phyloP scores from a whole-genome alignment of 768 basidiomycete species.

The Cyathus striatus region DNA sequence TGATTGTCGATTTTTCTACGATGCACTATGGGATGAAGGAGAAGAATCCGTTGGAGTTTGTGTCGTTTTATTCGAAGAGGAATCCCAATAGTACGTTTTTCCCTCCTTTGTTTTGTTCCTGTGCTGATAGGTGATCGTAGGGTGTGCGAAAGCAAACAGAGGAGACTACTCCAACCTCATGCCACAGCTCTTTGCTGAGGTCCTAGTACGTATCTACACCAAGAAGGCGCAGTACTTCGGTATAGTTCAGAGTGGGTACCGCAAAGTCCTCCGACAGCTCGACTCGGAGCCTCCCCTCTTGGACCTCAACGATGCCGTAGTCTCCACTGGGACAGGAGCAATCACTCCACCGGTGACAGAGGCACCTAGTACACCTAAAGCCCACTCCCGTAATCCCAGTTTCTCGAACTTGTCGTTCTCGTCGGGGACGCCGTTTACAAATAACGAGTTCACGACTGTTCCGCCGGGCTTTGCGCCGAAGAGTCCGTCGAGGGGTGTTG shows the following conservation, averaged over 20 bases:
- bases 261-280: constrained; percentile 26
- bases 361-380: constrained; percentile 30
- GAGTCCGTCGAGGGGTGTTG: constrained; percentile 20
- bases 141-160: constrained; percentile 32
- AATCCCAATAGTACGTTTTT: constrained; percentile 45
- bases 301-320: constrained; percentile 1
- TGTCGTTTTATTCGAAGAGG: constrained; percentile 72
- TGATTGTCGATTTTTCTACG: constrained; percentile 58
- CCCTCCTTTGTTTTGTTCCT: too few relatives aligned
- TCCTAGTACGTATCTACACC: constrained; percentile 66
- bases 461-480: constrained; percentile 24
- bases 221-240: constrained; percentile 53
- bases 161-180: constrained; percentile 64
- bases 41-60: constrained; percentile 59
- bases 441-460: constrained; percentile 47
- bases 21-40: constrained; percentile 79
- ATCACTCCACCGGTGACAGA: constrained; percentile 31
- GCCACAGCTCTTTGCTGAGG: constrained; percentile 64
- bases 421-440: constrained; percentile 19
- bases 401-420: constrained; percentile 21
- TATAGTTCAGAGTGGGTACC: constrained; percentile 66
- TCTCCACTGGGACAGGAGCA: neutral
- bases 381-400: constrained; percentile 12
- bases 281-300: constrained; percentile 1
- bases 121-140: constrained; percentile 20